phyloP scores from a whole-genome alignment of 129 eudicot species.

The Saussurea involucrata region DNA sequence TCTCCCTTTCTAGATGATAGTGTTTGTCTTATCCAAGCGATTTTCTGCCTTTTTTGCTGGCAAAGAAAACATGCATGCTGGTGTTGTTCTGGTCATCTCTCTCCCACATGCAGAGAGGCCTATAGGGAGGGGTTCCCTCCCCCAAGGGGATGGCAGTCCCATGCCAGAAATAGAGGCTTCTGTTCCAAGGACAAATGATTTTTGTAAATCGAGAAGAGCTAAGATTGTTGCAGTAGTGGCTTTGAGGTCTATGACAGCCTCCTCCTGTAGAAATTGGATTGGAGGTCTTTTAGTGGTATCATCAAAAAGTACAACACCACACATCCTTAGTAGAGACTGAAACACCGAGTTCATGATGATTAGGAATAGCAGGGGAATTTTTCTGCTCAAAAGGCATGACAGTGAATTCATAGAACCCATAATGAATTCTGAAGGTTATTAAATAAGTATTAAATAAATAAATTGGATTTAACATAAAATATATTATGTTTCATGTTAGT shows the following conservation, averaged over 20 bases:
- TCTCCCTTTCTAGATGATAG: neutral
- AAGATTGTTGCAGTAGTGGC: neutral
- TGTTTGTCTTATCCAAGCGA: neutral
- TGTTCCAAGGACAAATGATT: neutral
- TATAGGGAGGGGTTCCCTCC: neutral
- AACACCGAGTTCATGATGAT: constrained; percentile 6
- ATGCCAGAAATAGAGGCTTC: neutral
- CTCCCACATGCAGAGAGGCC: neutral
- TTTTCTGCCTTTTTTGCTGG: neutral
- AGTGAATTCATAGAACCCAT: neutral
- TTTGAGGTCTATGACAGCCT: neutral
- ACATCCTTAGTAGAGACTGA: neutral
- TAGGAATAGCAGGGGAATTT: constrained; percentile 3
- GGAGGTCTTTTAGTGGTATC: neutral
- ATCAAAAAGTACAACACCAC: neutral
- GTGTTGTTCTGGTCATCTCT: neutral
- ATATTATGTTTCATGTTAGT: neutral
- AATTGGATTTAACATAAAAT: neutral
- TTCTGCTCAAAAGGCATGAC: no score
- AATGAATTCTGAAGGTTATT: neutral
- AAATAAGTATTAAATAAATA: neutral
- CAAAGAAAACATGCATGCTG: neutral
- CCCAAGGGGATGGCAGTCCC: neutral
- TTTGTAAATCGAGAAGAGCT: neutral
- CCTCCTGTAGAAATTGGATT: neutral